A percentile compares a stretch with the other conserved stretches of the same genome.
Evolutionary conservation across 352 stramenopile species (phyloP).

Genomic region (Globisporangium irregulare): DNA sequence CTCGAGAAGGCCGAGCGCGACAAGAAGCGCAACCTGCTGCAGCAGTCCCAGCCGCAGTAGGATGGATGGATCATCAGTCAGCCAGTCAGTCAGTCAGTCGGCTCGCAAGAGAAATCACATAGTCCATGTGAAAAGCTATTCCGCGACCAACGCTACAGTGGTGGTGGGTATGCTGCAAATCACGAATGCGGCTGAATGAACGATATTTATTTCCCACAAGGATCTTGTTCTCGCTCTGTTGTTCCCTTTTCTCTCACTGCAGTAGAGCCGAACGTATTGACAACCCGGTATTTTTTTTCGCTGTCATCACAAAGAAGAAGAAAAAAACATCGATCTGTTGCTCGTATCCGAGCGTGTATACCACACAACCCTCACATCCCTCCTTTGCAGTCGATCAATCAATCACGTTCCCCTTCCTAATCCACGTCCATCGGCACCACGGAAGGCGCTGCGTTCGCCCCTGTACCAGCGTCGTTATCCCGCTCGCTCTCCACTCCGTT

Average conservation of each 20-base stretch:
- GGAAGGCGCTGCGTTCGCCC: conserved; percentile 54
- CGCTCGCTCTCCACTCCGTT: conserved; percentile 25
- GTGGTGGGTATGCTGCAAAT: background rate
- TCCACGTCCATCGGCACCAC: conserved; percentile 79
- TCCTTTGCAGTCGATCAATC: background rate
- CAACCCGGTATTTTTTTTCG: background rate
- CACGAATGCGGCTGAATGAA: conserved; percentile 1
- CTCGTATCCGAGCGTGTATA: background rate
- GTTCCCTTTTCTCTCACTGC: background rate
- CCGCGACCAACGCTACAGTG: background rate
- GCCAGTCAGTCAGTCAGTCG: background rate
- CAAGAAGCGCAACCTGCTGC: conserved; percentile 56
- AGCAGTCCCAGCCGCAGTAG: conserved; percentile 22
- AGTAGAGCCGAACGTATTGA: background rate
- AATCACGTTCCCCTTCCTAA: conserved; percentile 19
- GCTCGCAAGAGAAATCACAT: background rate
- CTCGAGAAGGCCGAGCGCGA: conserved; percentile 88
- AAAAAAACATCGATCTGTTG: background rate
- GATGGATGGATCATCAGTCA: background rate
- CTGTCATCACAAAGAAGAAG: background rate
- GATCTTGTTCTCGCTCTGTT: background rate
- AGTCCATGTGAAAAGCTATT: background rate
- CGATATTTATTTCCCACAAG: conserved; percentile 14
- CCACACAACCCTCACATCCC: background rate
- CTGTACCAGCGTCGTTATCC: conserved; percentile 22